Percentiles rank a stretch among this genome's conserved stretches.
These are phyloP conservation scores for Pirum gemmata DNA, from an alignment of 78 protist genomes.

Conservation along the genomic window DNA sequence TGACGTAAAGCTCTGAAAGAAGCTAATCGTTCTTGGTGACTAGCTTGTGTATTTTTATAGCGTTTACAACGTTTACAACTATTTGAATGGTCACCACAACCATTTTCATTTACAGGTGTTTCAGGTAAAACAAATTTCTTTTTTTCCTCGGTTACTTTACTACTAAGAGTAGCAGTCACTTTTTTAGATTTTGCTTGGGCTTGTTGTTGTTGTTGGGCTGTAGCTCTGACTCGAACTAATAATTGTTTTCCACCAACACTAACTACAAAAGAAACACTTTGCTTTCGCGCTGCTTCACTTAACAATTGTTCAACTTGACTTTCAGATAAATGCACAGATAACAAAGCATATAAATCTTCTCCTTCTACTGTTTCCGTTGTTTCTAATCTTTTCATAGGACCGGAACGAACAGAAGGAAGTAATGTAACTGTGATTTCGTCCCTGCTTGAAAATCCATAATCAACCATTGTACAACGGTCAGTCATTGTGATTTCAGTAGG, in stretches of 20 bases:
- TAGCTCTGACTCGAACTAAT: not conserved
- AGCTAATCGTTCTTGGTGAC: not conserved
- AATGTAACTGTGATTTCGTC: too few species aligned
- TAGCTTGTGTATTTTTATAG: not conserved
- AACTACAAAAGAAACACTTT: not conserved
- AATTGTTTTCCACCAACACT: not conserved
- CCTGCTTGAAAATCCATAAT: too few species aligned
- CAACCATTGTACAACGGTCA: too few species aligned
- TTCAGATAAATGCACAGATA: not conserved
- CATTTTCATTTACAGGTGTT: not conserved
- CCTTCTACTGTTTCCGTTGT: not conserved
- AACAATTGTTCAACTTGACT: not conserved
- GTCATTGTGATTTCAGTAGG: too few species aligned
- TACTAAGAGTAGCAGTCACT: not conserved
- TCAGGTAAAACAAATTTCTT: not conserved
- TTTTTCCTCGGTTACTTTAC: not conserved
- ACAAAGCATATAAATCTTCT: not conserved
- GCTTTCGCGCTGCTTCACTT: not conserved
- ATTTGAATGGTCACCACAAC: not conserved
- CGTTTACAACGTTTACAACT: not conserved
- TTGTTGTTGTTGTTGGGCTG: not conserved
- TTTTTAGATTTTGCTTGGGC: not conserved
- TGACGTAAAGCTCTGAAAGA: not conserved
- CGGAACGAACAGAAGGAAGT: not conserved
- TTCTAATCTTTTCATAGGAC: not conserved